Conservation (phyloP, 2,329 filamentous ascomycete species). For the Onygenales sp. region DNA sequence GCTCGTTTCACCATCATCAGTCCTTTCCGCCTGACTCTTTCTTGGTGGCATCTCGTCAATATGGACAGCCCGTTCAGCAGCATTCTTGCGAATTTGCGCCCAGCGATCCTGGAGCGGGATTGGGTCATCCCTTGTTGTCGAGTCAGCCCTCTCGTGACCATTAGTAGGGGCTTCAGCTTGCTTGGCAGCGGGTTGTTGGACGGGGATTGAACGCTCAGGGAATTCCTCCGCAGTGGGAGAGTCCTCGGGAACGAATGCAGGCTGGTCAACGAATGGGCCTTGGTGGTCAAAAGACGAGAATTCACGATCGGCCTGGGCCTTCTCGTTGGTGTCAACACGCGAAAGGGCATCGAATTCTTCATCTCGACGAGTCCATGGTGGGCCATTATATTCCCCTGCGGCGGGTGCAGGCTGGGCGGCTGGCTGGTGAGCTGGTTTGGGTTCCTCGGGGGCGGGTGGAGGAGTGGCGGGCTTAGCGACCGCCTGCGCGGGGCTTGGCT, state of each 20-base stretch:
- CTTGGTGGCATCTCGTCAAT: slow-evolving; percentile 57
- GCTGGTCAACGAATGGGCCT: slow-evolving; percentile 76
- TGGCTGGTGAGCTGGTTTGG: slow-evolving; percentile 11
- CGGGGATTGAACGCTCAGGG: slow-evolving; percentile 12
- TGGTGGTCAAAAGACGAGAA: slow-evolving; percentile 67
- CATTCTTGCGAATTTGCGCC: slow-evolving; percentile 94
- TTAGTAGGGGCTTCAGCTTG: slow-evolving; percentile 5
- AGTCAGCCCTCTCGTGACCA: slow-evolving; percentile 12
- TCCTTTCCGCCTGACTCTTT: slow-evolving; percentile 48
- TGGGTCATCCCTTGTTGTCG: slow-evolving; percentile 12
- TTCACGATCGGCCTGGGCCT: slow-evolving; percentile 35
- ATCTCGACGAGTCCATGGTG: slow-evolving; percentile 37
- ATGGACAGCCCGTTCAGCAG: slow-evolving; percentile 65
- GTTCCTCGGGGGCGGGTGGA: slow-evolving; percentile 8
- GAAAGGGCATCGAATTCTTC: slow-evolving; percentile 49
- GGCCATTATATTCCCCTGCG: slow-evolving; percentile 16
- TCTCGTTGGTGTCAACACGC: slow-evolving; percentile 46
- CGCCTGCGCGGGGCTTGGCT: background rate
- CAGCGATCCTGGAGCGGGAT: slow-evolving; percentile 61
- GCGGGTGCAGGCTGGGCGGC: slow-evolving; percentile 12
- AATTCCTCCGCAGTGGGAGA: slow-evolving; percentile 21
- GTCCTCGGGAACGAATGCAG: slow-evolving; percentile 64
- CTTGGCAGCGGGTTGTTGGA: slow-evolving; percentile 7
- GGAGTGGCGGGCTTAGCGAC: slow-evolving; percentile 6
- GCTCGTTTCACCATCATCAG: slow-evolving; percentile 80